Evolutionary conservation across 164 flowering plant genomes (phyloP), one percentile per base, ranked within the genome.

Genomic region (Santalum album): DNA sequence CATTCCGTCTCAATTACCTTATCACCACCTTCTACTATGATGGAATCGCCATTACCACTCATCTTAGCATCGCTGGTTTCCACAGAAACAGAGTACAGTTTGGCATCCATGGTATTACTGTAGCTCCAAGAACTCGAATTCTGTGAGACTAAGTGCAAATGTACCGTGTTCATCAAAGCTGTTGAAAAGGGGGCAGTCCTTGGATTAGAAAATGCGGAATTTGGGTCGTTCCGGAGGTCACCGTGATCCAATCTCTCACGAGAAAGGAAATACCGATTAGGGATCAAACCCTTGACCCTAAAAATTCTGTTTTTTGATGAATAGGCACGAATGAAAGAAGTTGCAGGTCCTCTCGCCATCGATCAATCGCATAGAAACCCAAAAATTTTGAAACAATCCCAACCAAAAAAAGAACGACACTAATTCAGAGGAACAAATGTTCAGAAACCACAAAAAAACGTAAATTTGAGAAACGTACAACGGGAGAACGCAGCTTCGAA

Each of bases 331-430:
- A 74, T 48, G 12, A 85, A 55, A 59, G 69, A 53, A 21, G 65
- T 43, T 36, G 65, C 65, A 19, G 71, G 55, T 29, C 75, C 73
- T 78, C 75, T 72, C 18, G 71, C 84, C 87, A 85, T 82, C 57
- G 17, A 38, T 4, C 12, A 2, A 6, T 7, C 12, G 40, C 2
- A 36, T 6, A 10, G 40, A 36, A 36, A 9, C 2, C 15, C 40
- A 7, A 12, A 15, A 36, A 10, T 36, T 29, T n/a, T n/a, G n/a
- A n/a, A n/a, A n/a, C n/a, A 9, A 29, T 29, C 9, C 9, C 4
- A 4, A 29, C 34, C 34, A 29, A 3, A 3, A 9, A 9, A 29
- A 9, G 9, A 29, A 29, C 34, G 34, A 29, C n/a, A n/a, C 9
- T 29, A 29, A 29, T 29, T 29, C 9, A 9, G 34, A 4, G 9